Conservation (phyloP, 371 early-diverging fungal species). For the Sporodiniella umbellata region DNA sequence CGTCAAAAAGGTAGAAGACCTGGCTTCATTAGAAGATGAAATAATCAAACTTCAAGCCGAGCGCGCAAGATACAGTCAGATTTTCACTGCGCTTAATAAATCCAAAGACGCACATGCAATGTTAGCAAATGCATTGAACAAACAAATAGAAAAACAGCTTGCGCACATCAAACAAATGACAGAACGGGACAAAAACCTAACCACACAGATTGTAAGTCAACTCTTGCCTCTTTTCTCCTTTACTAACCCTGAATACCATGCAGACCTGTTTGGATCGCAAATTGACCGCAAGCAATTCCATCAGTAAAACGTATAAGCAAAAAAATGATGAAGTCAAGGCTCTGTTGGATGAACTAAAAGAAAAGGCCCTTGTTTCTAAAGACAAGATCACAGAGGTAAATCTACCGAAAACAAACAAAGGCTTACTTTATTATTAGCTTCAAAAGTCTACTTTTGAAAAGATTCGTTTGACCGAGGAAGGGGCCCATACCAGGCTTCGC, state of each 20-base stretch:
- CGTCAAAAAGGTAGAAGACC: slow-evolving; percentile 67
- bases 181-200: slow-evolving; percentile 30
- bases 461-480: slow-evolving; percentile 55
- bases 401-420: no score
- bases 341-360: slow-evolving; percentile 40
- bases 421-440: slow-evolving; percentile 21
- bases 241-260: no score
- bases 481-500: slow-evolving; percentile 47
- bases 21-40: slow-evolving; percentile 73
- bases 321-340: slow-evolving; percentile 49
- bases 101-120: slow-evolving; percentile 35
- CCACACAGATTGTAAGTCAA: slow-evolving; percentile 33
- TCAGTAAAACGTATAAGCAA: slow-evolving; percentile 39
- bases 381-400: slow-evolving; percentile 18
- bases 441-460: slow-evolving; percentile 57
- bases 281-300: slow-evolving; percentile 38
- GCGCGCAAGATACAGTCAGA: slow-evolving; percentile 37
- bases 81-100: slow-evolving; percentile 35
- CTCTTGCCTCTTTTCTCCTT: no score
- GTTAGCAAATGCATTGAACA: slow-evolving; percentile 25
- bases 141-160: slow-evolving; percentile 40
- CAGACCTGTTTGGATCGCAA: slow-evolving; percentile 24
- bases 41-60: slow-evolving; percentile 73
- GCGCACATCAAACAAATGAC: slow-evolving; percentile 40
- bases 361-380: slow-evolving; percentile 27